Conservation (phyloP, 2,329 filamentous ascomycete species). For the Claviceps maximensis region DNA sequence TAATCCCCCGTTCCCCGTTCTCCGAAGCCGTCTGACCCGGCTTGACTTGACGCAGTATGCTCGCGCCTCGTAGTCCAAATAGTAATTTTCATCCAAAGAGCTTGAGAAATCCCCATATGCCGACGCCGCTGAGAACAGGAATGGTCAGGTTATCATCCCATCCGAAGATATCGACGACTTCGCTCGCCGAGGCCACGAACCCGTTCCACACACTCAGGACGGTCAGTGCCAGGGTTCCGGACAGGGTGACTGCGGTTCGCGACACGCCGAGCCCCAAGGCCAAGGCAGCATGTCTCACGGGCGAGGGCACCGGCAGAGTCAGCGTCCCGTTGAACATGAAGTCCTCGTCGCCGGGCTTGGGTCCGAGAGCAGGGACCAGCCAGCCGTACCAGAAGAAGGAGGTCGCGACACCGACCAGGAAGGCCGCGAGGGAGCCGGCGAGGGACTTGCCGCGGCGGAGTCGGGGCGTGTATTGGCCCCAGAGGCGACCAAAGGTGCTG, state of each 20-base stretch:
- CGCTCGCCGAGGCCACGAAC: constrained; percentile 76
- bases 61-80: too few relatives aligned
- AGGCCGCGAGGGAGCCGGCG: constrained; percentile 77
- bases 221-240: constrained; percentile 59
- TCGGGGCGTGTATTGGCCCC: constrained; percentile 76
- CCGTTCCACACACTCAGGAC: constrained; percentile 79
- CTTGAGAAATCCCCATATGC: constrained; percentile 85
- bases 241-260: constrained; percentile 45
- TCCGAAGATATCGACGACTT: constrained; percentile 81
- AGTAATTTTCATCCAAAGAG: constrained; percentile 61
- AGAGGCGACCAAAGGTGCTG: constrained; percentile 82
- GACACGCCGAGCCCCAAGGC: constrained; percentile 40
- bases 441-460: constrained; percentile 82
- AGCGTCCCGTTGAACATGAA: constrained; percentile 71
- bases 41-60: too few relatives aligned
- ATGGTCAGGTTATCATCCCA: constrained; percentile 98
- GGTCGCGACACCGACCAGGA: constrained; percentile 67
- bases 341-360: constrained; percentile 54
- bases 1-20: too few relatives aligned
- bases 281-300: constrained; percentile 32
- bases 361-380: constrained; percentile 56
- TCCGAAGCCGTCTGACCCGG: neutral
- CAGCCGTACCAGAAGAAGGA: constrained; percentile 82
- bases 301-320: constrained; percentile 53
- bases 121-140: constrained; percentile 75